phyloP scores from a whole-genome alignment of 371 early-diverging fungal species.

The Syncephalastrum monosporum region DNA sequence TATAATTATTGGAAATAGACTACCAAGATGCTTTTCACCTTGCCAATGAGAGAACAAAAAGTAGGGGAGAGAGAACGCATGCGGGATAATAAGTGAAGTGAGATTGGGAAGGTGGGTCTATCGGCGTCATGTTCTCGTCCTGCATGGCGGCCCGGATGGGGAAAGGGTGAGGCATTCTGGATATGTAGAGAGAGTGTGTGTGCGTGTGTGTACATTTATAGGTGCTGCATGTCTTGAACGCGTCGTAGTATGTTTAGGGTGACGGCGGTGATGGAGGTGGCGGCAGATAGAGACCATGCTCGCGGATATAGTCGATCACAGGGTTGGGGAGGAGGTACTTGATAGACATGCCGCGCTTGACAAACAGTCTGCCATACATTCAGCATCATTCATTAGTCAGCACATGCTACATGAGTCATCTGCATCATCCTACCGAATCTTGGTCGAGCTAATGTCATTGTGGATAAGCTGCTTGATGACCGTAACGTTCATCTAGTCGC shows the following conservation, averaged over 20 bases:
- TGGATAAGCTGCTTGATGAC: constrained; percentile 95
- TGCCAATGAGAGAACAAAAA: no score
- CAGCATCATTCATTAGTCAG: background rate
- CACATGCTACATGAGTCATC: background rate
- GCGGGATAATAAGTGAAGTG: no score
- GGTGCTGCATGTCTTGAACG: no score
- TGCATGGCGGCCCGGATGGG: no score
- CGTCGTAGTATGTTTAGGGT: no score
- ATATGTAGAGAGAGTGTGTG: no score
- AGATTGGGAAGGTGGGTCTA: no score
- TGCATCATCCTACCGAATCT: constrained; percentile 65
- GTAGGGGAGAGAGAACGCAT: no score
- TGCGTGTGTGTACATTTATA: no score
- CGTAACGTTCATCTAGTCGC: constrained; percentile 73
- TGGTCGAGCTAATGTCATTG: constrained; percentile 96
- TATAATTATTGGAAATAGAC: constrained; percentile 42
- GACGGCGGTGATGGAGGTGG: background rate
- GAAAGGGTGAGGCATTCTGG: no score
- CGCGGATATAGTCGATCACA: constrained; percentile 88
- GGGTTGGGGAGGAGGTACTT: constrained; percentile 91
- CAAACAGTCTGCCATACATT: constrained; percentile 69
- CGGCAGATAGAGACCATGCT: constrained; percentile 67
- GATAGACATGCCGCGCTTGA: constrained; percentile 92
- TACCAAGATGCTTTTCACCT: no score
- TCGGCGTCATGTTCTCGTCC: no score